Base-by-base conservation (phyloP, 805 yeast genomes). In the Crinitomyces ghanaensis region DNA sequence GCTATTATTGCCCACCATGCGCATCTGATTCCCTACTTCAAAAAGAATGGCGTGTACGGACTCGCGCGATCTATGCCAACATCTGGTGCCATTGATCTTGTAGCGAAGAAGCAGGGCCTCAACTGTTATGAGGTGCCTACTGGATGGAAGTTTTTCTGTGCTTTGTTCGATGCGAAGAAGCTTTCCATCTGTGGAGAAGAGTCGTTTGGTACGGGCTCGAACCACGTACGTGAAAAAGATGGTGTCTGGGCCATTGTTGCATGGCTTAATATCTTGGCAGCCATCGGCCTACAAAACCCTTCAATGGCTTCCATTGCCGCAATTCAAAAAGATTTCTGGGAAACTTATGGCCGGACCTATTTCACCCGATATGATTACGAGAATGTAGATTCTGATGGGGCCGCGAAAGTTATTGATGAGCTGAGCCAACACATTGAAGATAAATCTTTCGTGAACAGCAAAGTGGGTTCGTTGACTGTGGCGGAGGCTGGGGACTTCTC, bases 111-210 rank as follows among this genome's bases (percentile, higher is more conserved):
- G 38, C 75, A 83, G 58, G 78, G 78, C 20, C 61, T 88, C 44
- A 61, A 76, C 32, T 65, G 77, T 41, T 88, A 88, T 59, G 98
- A 91, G 60, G 97, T 91, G 4, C 98, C 98, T 35, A 88, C 98
- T 13, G 98, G 97, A 22, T 88, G 98, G 98, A 88, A 88, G 61
- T 88, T 88, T 56, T 88, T 88, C 71, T 86, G 97, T 61, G 88
- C 94, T 4, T 63, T 88, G 44, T 88, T 88, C 50, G 98, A 88
- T 54, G 86, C 93, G 25, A 74, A 83, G 51, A 86, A 85, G 62
- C 70, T 88, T 48, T 81, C 95, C 38, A 88, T 88, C 53, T 88
- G 98, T 62, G 98, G 98, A 48, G 98, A 88, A 61, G 98, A 88
- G 63, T 79, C 93, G 19, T 88, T 88, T 50, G 98, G 98, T 51